Base-by-base conservation (phyloP, 2,329 filamentous ascomycete species). In the Cladophialophora exuberans region DNA sequence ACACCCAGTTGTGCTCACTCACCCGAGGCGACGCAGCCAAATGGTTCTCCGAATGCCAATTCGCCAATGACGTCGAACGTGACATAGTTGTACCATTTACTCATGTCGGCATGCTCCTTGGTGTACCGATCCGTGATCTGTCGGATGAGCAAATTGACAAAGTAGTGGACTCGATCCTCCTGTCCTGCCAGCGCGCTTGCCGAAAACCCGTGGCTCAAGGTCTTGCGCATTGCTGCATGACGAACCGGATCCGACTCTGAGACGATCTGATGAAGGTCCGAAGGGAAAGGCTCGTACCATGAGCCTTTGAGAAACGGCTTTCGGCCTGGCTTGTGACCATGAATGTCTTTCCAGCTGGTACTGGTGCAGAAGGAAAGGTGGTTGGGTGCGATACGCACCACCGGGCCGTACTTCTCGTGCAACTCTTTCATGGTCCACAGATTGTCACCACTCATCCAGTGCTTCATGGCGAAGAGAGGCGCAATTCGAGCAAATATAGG, bases 341-440 rank as follows among this genome's bases (percentile, higher is more conserved):
- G 38, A 18, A 41, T 23, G 11, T 41, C 38, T 23, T 41, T 41
- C 38, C 38, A 41, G 20, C 38, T 41, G 38, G 38, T 41, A 18
- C 38, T 35, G 31, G 31, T 35, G 31, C 31, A 35, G 23, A 80
- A 64, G 0, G 76, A 77, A 4, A 80, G 69, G 64, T 79, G 76
- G 60, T 58, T 54, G 13, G 55, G 55, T 33, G 51, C 55, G 45
- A 47, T 49, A 5, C 55, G 51, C 18, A 58, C 55, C 2, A 58
- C 20, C 9, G 38, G 38, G 13, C 55, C 55, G 33, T 58, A 55
- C 28, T 55, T 13, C 23, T 51, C 38, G 35, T 57, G 54, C 15
- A 52, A 17, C 28, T 44, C 26, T 59, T 30, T 59, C 58, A 18
- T 72, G 67, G 1, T 70, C 65, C 36, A 66, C 65, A 17, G 61